These are phyloP conservation scores for Stylonectria norvegica DNA, from an alignment of 2,329 filamentous ascomycete species.

Conservation along the genomic window DNA sequence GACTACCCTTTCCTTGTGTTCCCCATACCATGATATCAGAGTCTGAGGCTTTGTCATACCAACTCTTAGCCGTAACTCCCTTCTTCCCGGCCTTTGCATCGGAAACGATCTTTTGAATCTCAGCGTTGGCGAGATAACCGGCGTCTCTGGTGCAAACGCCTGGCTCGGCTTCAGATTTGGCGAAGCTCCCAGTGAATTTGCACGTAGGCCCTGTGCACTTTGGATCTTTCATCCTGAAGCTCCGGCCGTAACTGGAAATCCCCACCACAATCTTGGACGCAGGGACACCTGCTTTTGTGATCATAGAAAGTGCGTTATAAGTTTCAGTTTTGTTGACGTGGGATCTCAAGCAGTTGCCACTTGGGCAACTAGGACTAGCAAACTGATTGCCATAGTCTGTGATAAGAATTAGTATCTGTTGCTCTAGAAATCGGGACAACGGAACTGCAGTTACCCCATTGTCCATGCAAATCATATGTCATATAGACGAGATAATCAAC, in stretches of 20 bases:
- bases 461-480: constrained; percentile 36
- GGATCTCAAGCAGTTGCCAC: constrained; percentile 33
- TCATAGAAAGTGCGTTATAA: constrained; percentile 33
- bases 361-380: constrained; percentile 23
- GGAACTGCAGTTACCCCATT: constrained; percentile 26
- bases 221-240: constrained; percentile 26
- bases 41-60: constrained; percentile 21
- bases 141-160: constrained; percentile 24
- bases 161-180: constrained; percentile 18
- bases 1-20: constrained; percentile 18
- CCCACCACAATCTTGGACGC: constrained; percentile 31
- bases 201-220: constrained; percentile 25
- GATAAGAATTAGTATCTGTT: neutral
- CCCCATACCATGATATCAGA: constrained; percentile 25
- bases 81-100: constrained; percentile 16
- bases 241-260: constrained; percentile 28
- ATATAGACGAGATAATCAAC: constrained; percentile 38
- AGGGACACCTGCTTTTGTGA: constrained; percentile 35
- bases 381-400: constrained; percentile 27
- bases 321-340: constrained; percentile 42
- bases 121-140: constrained; percentile 29
- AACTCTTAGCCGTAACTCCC: constrained; percentile 13
- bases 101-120: constrained; percentile 27
- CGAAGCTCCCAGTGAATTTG: constrained; percentile 24
- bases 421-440: neutral